Evolutionary conservation across 805 yeast genomes (phyloP).

Genomic region (Grigorovia humatica): DNA sequence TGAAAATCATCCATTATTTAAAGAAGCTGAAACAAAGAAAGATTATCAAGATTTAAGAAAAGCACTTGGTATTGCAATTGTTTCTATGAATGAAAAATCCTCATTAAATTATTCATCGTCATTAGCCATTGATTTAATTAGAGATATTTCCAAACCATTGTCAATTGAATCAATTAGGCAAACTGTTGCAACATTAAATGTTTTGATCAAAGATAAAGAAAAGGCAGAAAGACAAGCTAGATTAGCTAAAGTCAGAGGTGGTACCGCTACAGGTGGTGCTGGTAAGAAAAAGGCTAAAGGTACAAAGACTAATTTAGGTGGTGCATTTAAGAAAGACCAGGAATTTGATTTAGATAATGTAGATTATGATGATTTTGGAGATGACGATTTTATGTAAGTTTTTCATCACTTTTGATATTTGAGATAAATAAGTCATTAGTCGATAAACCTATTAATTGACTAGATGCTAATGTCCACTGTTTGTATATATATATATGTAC

Average conservation of each 20-base stretch:
- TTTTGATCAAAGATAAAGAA: conserved; percentile 73
- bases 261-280: conserved; percentile 84
- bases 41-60: conserved; percentile 75
- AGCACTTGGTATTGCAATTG: conserved; percentile 51
- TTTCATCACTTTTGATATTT: neutral
- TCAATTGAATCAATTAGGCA: conserved; percentile 74
- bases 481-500: too few relatives aligned
- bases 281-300: conserved; percentile 92
- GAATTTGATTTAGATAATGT: conserved; percentile 45
- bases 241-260: conserved; percentile 62
- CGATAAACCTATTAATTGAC: too few relatives aligned
- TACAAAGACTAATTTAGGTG: conserved; percentile 54
- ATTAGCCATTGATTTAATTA: conserved; percentile 73
- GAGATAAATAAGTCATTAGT: too few relatives aligned
- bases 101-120: conserved; percentile 58
- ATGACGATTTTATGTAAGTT: conserved; percentile 69
- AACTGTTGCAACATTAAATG: conserved; percentile 74
- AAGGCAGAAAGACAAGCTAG: conserved; percentile 85
- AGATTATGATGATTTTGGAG: conserved; percentile 53
- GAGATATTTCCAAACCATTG: conserved; percentile 78
- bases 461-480: too few relatives aligned
- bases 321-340: conserved; percentile 55
- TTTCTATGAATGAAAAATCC: conserved; percentile 50
- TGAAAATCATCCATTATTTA: conserved; percentile 68
- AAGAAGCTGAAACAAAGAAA: conserved; percentile 60